Base-by-base conservation (phyloP, 257 asterid genomes). In the Misopates orontium region DNA sequence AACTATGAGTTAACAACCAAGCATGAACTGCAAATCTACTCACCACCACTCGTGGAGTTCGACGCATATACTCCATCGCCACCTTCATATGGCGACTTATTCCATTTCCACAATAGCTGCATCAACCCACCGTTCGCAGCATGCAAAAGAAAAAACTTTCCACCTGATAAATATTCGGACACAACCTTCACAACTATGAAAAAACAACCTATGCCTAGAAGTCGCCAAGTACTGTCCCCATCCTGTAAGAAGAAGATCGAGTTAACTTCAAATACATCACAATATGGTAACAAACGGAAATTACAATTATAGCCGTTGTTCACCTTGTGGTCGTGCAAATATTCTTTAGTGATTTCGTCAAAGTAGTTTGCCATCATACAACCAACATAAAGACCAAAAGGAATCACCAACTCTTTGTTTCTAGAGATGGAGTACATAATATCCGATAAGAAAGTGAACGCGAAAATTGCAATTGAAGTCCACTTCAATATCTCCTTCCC, bases 101-200 rank as follows among this genome's bases (percentile, higher is more conserved):
- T 73, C 85, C 83, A 84, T 45, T 60, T 75, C 90, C 90, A 87
- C 3, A 78, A 45, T 7, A 79, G 66, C 66, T 82, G 89, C 86
- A 88, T 75, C 72, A 85, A 52, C 45, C 87, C 91, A 8, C 95
- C 96, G 70, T 85, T 88, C 0, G 85, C 89, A 66, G 55, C 75
- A 49, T 80, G 89, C 73, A 79, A 32, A 41, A 88, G 64, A 57
- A 88, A 68, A 59, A 77, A 69, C 56, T 49, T 75, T 58, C 68
- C 79, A 44, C 79, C 81, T 0, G 60, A 48, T 12, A 72, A 58
- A 58, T 10, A 74, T 8, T 70, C 3, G 0, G 83, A 64, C 1
- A 76, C 5, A 60, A 73, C 50, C 80, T 81, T 88, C 68, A 80
- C 69, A 58, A 88, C 36, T 69, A 77, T 68, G 51, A 80, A 80